Conservation (phyloP, 805 yeast genomes). For the Gaillardinia entomophila region DNA sequence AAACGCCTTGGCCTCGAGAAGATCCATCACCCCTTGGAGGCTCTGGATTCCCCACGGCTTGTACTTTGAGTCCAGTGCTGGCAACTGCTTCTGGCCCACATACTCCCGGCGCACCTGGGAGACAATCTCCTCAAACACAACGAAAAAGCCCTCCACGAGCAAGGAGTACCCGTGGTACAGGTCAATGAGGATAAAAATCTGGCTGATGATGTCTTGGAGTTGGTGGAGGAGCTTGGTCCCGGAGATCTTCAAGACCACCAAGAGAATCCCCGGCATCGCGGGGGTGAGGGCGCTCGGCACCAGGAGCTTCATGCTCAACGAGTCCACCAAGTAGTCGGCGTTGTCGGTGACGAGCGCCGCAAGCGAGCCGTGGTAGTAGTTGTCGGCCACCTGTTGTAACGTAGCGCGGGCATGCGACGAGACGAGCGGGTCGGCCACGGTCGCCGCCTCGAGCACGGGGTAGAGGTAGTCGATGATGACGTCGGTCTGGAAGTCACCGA, state of each 20-base stretch:
- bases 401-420: constrained; percentile 51
- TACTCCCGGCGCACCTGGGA: constrained; percentile 39
- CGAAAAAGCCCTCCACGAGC: constrained; percentile 68
- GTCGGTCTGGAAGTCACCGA: constrained; percentile 31
- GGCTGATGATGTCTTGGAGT: constrained; percentile 66
- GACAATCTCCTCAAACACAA: constrained; percentile 59
- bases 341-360: constrained; percentile 54
- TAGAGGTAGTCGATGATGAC: constrained; percentile 68
- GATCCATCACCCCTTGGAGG: constrained; percentile 36
- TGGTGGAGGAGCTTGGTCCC: constrained; percentile 61
- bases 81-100: constrained; percentile 15
- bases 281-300: constrained; percentile 66
- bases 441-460: constrained; percentile 68
- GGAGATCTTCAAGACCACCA: constrained; percentile 63
- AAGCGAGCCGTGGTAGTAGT: constrained; percentile 53
- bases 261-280: constrained; percentile 61
- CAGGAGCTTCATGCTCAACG: constrained; percentile 65
- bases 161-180: constrained; percentile 75
- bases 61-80: constrained; percentile 16
- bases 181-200: constrained; percentile 74
- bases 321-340: constrained; percentile 75
- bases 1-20: constrained; percentile 32
- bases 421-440: constrained; percentile 43
- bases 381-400: constrained; percentile 39
- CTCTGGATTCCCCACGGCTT: constrained; percentile 59